phyloP scores from a whole-genome alignment of 1,284 basidiomycete species.

The Malassezia equina region DNA sequence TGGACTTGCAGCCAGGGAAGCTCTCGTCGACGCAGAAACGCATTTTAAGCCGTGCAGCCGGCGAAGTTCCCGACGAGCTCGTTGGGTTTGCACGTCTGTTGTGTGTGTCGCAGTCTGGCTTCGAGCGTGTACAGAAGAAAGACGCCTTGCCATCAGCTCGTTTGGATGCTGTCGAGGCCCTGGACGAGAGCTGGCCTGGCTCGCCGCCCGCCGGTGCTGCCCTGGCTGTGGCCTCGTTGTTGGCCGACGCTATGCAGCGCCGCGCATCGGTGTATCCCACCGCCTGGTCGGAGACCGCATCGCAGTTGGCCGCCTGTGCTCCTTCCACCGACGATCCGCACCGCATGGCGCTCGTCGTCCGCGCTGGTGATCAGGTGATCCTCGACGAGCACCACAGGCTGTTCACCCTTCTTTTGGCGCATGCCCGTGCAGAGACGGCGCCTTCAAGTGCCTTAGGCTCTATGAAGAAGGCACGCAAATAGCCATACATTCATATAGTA shows the following conservation, averaged over 20 bases:
- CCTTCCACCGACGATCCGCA: background rate
- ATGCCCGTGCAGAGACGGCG: slow-evolving; percentile 1
- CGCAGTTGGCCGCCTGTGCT: background rate
- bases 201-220: background rate
- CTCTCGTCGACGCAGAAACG: slow-evolving; percentile 19
- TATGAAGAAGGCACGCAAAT: slow-evolving; percentile 1
- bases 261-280: slow-evolving; percentile 7
- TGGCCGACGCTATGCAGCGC: slow-evolving; percentile 2
- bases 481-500: background rate
- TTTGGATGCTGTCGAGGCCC: slow-evolving; percentile 50
- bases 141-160: slow-evolving; percentile 69
- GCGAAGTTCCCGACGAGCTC: slow-evolving; percentile 58
- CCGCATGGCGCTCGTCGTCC: slow-evolving; percentile 18
- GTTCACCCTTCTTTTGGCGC: background rate
- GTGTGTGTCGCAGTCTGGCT: slow-evolving; percentile 57
- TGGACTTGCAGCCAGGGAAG: slow-evolving; percentile 13
- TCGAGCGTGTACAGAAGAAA: slow-evolving; percentile 58
- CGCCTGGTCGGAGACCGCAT: background rate
- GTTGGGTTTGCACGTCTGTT: slow-evolving; percentile 66
- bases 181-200: slow-evolving; percentile 15
- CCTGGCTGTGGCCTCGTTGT: slow-evolving; percentile 2
- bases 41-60: slow-evolving; percentile 49
- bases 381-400: slow-evolving; percentile 9
- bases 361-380: slow-evolving; percentile 14
- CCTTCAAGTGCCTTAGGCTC: background rate